These are phyloP conservation scores for Neltuma alba DNA, from an alignment of 306 rosid species.

Conservation along the genomic window DNA sequence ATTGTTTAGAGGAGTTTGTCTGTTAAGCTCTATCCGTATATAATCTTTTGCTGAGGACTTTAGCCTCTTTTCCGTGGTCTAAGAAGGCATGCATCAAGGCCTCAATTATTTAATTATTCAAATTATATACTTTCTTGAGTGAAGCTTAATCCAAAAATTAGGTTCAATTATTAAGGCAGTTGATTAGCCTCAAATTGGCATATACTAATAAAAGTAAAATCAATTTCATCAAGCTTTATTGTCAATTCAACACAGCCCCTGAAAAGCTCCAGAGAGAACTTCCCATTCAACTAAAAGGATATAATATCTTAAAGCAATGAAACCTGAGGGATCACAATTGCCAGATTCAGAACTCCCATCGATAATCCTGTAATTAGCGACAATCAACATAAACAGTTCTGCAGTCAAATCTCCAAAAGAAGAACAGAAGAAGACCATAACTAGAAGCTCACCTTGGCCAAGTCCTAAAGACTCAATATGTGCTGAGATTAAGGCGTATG, in stretches of 20 bases:
- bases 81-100: constrained; percentile 6
- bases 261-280: not conserved
- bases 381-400: constrained; percentile 36
- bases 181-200: constrained; percentile 18
- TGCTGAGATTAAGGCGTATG: constrained; percentile 80
- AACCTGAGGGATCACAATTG: constrained; percentile 96
- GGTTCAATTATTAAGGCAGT: constrained; percentile 1
- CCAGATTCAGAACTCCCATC: constrained; percentile 92
- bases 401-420: constrained; percentile 10
- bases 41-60: not conserved
- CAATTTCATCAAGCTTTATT: constrained; percentile 2
- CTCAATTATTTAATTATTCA: constrained; percentile 2
- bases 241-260: not conserved
- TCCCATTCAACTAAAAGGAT: not conserved
- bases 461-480: constrained; percentile 91
- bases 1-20: not conserved
- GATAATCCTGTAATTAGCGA: constrained; percentile 79
- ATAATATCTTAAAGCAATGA: constrained; percentile 27
- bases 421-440: constrained; percentile 27
- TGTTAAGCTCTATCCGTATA: not conserved
- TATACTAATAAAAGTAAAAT: constrained; percentile 4
- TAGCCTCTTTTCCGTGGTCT: not conserved
- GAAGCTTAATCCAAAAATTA: constrained; percentile 6
- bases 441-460: constrained; percentile 75
- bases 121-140: constrained; percentile 6